These are phyloP conservation scores for Tolypocladium cylindrosporum DNA, from an alignment of 2,329 filamentous ascomycete species.

Conservation along the genomic window DNA sequence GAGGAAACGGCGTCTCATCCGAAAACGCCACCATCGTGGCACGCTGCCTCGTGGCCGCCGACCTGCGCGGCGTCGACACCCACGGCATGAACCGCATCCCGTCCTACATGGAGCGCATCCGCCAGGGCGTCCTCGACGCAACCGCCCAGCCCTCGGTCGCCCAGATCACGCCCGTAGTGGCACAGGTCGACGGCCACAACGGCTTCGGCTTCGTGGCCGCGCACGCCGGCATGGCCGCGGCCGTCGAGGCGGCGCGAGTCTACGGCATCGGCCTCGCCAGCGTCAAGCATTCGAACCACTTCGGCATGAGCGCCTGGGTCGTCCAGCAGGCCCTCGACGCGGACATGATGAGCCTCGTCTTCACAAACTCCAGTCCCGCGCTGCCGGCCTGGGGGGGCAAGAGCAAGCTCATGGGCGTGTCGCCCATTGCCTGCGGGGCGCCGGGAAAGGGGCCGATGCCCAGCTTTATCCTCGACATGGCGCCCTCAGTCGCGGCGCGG, in stretches of 20 bases:
- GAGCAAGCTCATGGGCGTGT: conserved; percentile 62
- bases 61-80: conserved; percentile 70
- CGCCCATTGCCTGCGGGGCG: conserved; percentile 66
- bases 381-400: conserved; percentile 61
- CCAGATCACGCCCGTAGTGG: conserved; percentile 60
- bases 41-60: conserved; percentile 60
- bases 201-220: conserved; percentile 69
- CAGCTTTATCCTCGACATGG: conserved; percentile 66
- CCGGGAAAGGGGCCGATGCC: conserved; percentile 45
- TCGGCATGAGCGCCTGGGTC: conserved; percentile 74
- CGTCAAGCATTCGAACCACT: conserved; percentile 71
- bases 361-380: conserved; percentile 63
- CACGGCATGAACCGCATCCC: conserved; percentile 70
- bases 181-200: conserved; percentile 57
- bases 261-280: conserved; percentile 68
- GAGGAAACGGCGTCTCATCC: conserved; percentile 48
- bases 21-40: conserved; percentile 54
- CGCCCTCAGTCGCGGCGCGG: conserved; percentile 57
- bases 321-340: conserved; percentile 69
- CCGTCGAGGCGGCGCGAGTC: conserved; percentile 53
- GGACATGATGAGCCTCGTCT: conserved; percentile 59
- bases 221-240: conserved; percentile 52
- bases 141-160: conserved; percentile 45
- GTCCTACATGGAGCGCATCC: conserved; percentile 65
- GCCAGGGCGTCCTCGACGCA: conserved; percentile 57